Evolutionary conservation across 1,284 basidiomycete genomes (phyloP).

Genomic region (Cerrena zonata): DNA sequence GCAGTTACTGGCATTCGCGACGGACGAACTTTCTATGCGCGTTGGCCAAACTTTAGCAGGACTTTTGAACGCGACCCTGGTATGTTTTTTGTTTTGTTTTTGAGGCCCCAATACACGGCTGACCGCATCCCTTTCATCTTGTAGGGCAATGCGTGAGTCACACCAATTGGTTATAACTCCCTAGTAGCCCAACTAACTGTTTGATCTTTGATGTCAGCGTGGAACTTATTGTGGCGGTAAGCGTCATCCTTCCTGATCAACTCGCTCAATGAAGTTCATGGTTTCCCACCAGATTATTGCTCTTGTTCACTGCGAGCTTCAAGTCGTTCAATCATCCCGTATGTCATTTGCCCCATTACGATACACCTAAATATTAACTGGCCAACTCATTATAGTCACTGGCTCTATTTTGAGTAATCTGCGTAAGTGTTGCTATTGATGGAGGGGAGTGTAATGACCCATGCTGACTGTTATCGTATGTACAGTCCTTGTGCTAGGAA

Average conservation of each 20-base stretch:
- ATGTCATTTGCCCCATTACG: slow-evolving; percentile 28
- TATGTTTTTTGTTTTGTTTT: slow-evolving; percentile 32
- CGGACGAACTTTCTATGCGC: slow-evolving; percentile 79
- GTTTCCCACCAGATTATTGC: slow-evolving; percentile 64
- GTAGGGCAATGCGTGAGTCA: slow-evolving; percentile 72
- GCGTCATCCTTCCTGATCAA: slow-evolving; percentile 22
- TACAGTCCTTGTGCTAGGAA: slow-evolving; percentile 51
- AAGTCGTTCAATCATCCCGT: slow-evolving; percentile 79
- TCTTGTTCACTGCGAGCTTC: slow-evolving; percentile 72
- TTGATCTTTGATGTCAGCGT: slow-evolving; percentile 40
- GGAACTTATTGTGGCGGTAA: slow-evolving; percentile 73
- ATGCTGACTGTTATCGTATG: not conserved
- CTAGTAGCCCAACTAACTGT: slow-evolving; percentile 2
- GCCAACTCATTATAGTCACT: slow-evolving; percentile 50
- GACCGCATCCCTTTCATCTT: too few species aligned
- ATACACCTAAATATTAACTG: slow-evolving; percentile 10
- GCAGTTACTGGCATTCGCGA: slow-evolving; percentile 79
- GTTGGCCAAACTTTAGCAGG: slow-evolving; percentile 83
- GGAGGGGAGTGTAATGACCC: not conserved
- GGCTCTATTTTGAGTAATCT: slow-evolving; percentile 81
- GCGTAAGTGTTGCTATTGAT: slow-evolving; percentile 36
- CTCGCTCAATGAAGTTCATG: slow-evolving; percentile 10
- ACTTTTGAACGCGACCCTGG: slow-evolving; percentile 80
- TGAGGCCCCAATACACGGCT: slow-evolving; percentile 6
- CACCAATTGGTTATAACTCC: not conserved